Evolutionary conservation across 805 yeast genomes (phyloP).

Genomic region (Candida multigemmis): DNA sequence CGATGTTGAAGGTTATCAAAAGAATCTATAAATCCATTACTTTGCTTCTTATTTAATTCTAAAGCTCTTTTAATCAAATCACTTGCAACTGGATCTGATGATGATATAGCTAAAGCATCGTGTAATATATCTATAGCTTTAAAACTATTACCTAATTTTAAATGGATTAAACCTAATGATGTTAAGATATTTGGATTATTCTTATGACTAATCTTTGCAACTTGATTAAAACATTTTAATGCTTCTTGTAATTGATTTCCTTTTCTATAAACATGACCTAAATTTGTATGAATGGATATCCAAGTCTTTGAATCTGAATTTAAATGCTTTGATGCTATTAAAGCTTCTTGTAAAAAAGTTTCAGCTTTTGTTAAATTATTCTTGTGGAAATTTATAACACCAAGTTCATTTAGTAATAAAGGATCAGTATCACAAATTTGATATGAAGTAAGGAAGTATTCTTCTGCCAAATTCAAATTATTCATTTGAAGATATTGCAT

Average conservation of each 20-base stretch:
- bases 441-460: conserved; percentile 68
- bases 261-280: conserved; percentile 82
- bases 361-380: conserved; percentile 63
- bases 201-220: conserved; percentile 55
- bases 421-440: conserved; percentile 83
- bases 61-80: conserved; percentile 77
- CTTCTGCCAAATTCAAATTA: conserved; percentile 75
- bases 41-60: conserved; percentile 40
- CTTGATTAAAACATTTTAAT: conserved; percentile 66
- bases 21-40: conserved; percentile 11
- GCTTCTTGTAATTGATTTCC: conserved; percentile 56
- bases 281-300: conserved; percentile 75
- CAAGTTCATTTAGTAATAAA: conserved; percentile 79
- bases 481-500: conserved; percentile 93
- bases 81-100: conserved; percentile 76
- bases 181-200: conserved; percentile 68
- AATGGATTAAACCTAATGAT: conserved; percentile 75
- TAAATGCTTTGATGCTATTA: conserved; percentile 55
- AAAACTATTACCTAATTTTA: conserved; percentile 54
- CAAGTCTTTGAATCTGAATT: conserved; percentile 78
- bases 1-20: neutral
- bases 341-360: conserved; percentile 58
- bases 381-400: conserved; percentile 81
- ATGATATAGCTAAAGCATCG: conserved; percentile 68
- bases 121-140: conserved; percentile 74